These are phyloP conservation scores for Sinapis alba DNA, from an alignment of 441 rosid genomes.

Conservation along the genomic window DNA sequence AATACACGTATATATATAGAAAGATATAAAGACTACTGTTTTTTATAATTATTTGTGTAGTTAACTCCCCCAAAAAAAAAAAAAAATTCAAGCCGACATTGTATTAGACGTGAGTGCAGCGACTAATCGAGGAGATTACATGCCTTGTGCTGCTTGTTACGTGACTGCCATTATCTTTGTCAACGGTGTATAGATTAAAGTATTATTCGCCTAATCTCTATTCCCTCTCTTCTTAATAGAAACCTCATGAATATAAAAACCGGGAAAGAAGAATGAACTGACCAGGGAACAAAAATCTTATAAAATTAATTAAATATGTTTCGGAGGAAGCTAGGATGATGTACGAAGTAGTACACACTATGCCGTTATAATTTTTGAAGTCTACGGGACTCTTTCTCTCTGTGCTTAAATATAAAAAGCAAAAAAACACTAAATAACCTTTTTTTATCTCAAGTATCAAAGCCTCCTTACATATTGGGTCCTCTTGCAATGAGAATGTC, in stretches of 20 bases:
- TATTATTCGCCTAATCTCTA: neutral
- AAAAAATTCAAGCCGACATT: neutral
- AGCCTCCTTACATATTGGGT: slow-evolving; percentile 53
- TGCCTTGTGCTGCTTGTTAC: slow-evolving; percentile 33
- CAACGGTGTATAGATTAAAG: slow-evolving; percentile 24
- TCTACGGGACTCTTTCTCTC: neutral
- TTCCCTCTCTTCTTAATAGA: neutral
- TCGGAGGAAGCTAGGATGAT: neutral
- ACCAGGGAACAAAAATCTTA: neutral
- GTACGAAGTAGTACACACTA: neutral
- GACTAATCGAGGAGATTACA: slow-evolving; percentile 18
- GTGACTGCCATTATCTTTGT: slow-evolving; percentile 37
- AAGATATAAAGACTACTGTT: neutral
- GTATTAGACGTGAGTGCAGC: slow-evolving; percentile 33
- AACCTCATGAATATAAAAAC: neutral
- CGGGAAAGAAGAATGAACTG: neutral
- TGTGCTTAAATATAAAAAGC: neutral
- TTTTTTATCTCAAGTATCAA: neutral
- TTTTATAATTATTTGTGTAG: neutral
- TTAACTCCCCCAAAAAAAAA: too few relatives aligned
- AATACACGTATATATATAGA: slow-evolving; percentile 22
- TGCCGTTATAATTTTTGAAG: neutral
- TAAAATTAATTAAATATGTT: neutral
- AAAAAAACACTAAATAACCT: neutral
- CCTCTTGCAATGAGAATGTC: slow-evolving; percentile 78